These are phyloP conservation scores for Citropsis articulata DNA, from an alignment of 345 rosid genomes.

Conservation along the genomic window DNA sequence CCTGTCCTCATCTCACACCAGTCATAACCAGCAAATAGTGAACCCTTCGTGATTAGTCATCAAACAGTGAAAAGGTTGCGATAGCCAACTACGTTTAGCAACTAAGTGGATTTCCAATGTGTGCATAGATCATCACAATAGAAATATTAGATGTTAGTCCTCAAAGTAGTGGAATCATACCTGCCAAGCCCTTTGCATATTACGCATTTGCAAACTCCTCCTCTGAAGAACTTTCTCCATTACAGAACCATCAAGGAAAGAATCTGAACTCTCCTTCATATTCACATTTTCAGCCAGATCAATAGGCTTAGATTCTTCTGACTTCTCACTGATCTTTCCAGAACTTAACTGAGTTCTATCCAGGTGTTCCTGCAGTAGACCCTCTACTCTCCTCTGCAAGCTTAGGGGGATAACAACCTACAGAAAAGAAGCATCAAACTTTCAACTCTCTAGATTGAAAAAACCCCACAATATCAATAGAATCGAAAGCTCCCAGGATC, in stretches of 20 bases:
- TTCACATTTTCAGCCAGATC: conserved; percentile 43
- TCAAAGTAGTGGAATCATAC: conserved; percentile 25
- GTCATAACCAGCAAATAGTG: no score
- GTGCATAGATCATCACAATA: not conserved
- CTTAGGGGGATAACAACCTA: conserved; percentile 87
- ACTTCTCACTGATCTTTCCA: conserved; percentile 36
- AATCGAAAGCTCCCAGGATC: conserved; percentile 11
- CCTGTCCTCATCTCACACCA: no score
- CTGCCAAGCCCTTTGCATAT: conserved; percentile 95
- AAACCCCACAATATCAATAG: conserved; percentile 4
- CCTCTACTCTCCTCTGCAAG: conserved; percentile 93
- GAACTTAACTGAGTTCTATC: conserved; percentile 65
- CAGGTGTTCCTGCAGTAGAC: conserved; percentile 89
- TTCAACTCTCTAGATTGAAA: not conserved
- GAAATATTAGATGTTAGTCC: conserved; percentile 3
- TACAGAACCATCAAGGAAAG: conserved; percentile 73
- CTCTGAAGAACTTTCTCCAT: conserved; percentile 96
- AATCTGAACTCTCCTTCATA: conserved; percentile 47
- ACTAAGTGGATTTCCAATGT: not conserved
- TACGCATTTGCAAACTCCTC: conserved; percentile 88
- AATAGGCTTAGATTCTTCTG: conserved; percentile 32
- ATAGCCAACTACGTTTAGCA: not conserved
- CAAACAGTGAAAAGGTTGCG: not conserved
- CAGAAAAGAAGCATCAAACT: conserved; percentile 13
- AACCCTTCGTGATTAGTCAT: not conserved